Evolutionary conservation across 176 grass and related monocot genomes (phyloP).

Genomic region (Hordeum marinum): DNA sequence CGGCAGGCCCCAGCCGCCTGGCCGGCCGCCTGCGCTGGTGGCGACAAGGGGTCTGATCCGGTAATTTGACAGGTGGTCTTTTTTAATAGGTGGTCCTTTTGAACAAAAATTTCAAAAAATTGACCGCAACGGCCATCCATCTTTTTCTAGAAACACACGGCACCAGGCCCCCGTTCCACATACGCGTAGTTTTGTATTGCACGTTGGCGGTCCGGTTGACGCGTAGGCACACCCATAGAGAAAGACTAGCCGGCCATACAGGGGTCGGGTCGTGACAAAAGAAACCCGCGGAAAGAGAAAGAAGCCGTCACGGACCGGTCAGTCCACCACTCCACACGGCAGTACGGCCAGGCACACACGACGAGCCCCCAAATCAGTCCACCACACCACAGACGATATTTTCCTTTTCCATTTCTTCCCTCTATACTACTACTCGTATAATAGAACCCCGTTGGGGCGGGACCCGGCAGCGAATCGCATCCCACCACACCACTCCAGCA

Average conservation of each 20-base stretch:
- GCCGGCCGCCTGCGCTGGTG: too few species aligned
- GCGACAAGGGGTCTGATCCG: too few species aligned
- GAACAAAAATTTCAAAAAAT: too few species aligned
- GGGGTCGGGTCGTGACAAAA: neutral
- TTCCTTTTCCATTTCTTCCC: too few species aligned
- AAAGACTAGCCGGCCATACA: neutral
- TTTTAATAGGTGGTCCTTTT: too few species aligned
- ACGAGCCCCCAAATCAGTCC: too few species aligned
- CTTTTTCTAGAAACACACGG: too few species aligned
- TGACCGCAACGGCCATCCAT: too few species aligned
- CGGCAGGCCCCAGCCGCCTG: too few species aligned
- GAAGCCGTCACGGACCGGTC: neutral
- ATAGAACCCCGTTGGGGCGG: neutral
- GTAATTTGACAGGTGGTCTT: too few species aligned
- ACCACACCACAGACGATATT: neutral
- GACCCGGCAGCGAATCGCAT: neutral
- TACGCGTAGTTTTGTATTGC: neutral
- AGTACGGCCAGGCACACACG: neutral
- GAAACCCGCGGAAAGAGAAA: neutral
- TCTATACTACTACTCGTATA: too few species aligned
- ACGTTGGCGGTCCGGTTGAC: neutral
- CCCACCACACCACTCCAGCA: neutral
- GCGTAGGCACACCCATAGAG: constrained; percentile 1
- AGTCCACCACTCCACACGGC: neutral
- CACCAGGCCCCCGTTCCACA: too few species aligned